Evolutionary conservation across 208 protist species (phyloP).

Genomic region (Leishmania tropica): DNA sequence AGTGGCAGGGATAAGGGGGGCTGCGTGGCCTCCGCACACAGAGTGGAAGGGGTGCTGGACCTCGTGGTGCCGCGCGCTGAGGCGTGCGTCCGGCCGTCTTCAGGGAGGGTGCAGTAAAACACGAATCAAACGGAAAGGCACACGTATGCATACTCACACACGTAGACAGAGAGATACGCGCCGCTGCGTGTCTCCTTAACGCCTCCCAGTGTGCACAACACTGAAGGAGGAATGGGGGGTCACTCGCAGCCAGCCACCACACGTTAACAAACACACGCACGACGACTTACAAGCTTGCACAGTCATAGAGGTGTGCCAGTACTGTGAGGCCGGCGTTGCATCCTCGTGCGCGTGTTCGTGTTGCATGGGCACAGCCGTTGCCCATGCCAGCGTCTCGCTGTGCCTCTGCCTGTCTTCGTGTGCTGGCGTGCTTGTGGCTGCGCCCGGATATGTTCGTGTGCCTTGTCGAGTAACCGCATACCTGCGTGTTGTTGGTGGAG

Average conservation of each 20-base stretch:
- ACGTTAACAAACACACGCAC: background rate
- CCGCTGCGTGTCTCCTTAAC: background rate
- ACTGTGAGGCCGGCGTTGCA: background rate
- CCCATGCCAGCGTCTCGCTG: no score
- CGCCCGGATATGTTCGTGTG: background rate
- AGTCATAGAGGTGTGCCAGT: background rate
- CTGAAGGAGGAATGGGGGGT: background rate
- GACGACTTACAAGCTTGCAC: background rate
- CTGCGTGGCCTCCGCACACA: background rate
- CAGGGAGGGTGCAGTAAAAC: background rate
- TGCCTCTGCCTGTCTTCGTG: background rate
- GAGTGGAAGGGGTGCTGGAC: background rate
- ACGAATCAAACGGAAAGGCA: no score
- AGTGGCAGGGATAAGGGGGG: background rate
- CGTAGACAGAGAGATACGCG: background rate
- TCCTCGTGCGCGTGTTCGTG: background rate
- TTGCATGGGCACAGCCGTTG: no score
- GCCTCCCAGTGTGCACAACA: background rate
- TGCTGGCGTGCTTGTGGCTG: background rate
- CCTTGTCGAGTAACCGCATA: background rate
- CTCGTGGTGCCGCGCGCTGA: background rate
- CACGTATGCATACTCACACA: background rate
- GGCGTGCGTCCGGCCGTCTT: background rate
- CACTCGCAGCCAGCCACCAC: background rate
- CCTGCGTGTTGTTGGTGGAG: background rate